Evolutionary conservation across 2,329 filamentous ascomycete species (phyloP).

Genomic region (Davidsoniella neocaledoniae): DNA sequence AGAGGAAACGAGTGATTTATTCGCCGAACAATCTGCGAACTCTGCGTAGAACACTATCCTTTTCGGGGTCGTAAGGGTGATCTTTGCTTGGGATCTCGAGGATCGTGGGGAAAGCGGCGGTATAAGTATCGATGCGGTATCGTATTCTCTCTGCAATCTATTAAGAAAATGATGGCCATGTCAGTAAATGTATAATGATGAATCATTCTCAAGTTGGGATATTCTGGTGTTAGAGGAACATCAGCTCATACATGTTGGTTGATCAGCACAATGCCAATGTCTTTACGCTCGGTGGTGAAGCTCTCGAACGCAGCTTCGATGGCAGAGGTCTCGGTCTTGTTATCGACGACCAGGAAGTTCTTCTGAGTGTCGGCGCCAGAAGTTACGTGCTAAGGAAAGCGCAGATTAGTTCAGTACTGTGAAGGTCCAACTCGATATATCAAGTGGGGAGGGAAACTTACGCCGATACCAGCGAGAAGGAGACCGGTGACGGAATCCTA

Average conservation of each 20-base stretch:
- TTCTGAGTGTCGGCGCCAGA: constrained; percentile 77
- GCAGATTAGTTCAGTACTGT: background rate
- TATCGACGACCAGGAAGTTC: constrained; percentile 95
- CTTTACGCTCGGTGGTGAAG: constrained; percentile 81
- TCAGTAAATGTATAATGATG: background rate
- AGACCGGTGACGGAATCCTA: constrained; percentile 94
- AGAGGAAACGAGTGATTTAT: constrained; percentile 25
- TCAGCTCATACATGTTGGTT: constrained; percentile 69
- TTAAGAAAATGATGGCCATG: background rate
- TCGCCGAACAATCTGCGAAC: constrained; percentile 55
- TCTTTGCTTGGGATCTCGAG: constrained; percentile 98
- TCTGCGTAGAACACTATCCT: constrained; percentile 88
- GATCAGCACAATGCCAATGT: constrained; percentile 91
- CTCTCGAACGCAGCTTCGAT: constrained; percentile 83
- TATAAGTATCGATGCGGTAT: constrained; percentile 77
- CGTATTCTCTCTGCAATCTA: constrained; percentile 91
- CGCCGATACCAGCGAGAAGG: constrained; percentile 86
- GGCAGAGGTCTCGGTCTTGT: constrained; percentile 72
- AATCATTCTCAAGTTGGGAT: background rate
- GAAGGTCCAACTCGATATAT: background rate
- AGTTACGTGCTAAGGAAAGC: constrained; percentile 59
- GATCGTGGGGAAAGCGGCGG: constrained; percentile 86
- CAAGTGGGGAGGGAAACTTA: constrained; percentile 25
- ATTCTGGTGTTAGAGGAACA: background rate
- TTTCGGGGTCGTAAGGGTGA: constrained; percentile 96